Percentiles rank a stretch among this genome's conserved stretches.
Conservation (phyloP, 2,329 filamentous ascomycete species). For the Pseudogymnoascus sp. region DNA sequence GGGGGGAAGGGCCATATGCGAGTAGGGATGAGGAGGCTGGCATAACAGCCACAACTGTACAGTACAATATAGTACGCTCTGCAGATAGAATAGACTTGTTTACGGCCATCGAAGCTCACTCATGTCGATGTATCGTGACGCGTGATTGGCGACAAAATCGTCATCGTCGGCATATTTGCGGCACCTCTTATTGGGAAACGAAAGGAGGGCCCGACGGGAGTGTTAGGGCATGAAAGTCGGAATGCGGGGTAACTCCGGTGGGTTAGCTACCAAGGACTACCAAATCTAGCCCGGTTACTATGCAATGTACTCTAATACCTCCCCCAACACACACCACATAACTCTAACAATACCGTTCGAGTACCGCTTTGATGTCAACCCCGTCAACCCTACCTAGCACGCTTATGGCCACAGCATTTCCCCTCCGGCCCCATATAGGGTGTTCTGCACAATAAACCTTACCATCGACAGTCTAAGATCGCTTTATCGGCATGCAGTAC, state of each 20-base stretch:
- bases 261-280: neutral
- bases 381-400: neutral
- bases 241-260: conserved; percentile 4
- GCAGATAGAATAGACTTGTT: neutral
- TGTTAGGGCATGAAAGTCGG: too few species aligned
- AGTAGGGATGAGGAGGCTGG: conserved; percentile 31
- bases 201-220: neutral
- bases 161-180: neutral
- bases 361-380: neutral
- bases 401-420: neutral
- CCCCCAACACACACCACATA: neutral
- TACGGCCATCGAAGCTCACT: neutral
- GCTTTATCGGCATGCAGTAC: neutral
- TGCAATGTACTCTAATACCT: too few species aligned
- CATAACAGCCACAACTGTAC: neutral
- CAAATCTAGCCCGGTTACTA: neutral
- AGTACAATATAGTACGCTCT: neutral
- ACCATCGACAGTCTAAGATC: neutral
- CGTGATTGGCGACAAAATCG: neutral
- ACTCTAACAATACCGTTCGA: neutral
- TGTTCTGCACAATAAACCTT: neutral
- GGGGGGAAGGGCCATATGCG: conserved; percentile 48
- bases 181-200: neutral
- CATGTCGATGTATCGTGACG: neutral
- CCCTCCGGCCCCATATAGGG: neutral